Percentiles rank a stretch among this genome's conserved stretches.
Conservation (phyloP, 768 basidiomycete species). For the Chiua virens region DNA sequence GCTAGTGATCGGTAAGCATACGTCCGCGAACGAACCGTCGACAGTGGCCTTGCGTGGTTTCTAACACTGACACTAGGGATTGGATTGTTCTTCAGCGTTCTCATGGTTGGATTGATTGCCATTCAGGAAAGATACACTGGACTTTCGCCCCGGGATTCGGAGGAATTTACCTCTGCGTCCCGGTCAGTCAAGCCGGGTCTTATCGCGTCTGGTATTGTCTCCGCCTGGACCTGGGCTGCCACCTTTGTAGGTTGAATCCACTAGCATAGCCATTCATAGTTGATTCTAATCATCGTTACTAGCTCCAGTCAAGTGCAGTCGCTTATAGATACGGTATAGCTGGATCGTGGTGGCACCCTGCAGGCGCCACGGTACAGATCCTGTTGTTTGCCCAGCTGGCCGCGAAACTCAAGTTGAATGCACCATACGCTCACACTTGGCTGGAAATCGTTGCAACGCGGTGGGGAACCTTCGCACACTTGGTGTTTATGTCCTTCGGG, state of each 20-base stretch:
- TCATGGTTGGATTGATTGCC: constrained; percentile 77
- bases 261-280: neutral
- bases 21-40: neutral
- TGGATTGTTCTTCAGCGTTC: constrained; percentile 81
- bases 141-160: constrained; percentile 74
- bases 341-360: constrained; percentile 90
- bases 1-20: constrained; percentile 50
- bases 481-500: constrained; percentile 91
- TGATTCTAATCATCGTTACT: constrained; percentile 7
- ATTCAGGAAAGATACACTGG: constrained; percentile 83
- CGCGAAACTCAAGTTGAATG: constrained; percentile 89
- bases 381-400: constrained; percentile 91
- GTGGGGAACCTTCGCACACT: constrained; percentile 80
- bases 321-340: constrained; percentile 85
- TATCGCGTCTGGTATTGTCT: constrained; percentile 90
- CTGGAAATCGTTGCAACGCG: constrained; percentile 78
- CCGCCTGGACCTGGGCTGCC: constrained; percentile 91
- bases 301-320: constrained; percentile 80
- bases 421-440: constrained; percentile 86
- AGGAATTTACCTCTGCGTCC: constrained; percentile 83
- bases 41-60: constrained; percentile 1
- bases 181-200: constrained; percentile 87
- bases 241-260: constrained; percentile 47
- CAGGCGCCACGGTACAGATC: constrained; percentile 84
- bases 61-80: constrained; percentile 58